phyloP scores from a whole-genome alignment of 495 filamentous ascomycete genomes.

The Mytilinidion resinicola region DNA sequence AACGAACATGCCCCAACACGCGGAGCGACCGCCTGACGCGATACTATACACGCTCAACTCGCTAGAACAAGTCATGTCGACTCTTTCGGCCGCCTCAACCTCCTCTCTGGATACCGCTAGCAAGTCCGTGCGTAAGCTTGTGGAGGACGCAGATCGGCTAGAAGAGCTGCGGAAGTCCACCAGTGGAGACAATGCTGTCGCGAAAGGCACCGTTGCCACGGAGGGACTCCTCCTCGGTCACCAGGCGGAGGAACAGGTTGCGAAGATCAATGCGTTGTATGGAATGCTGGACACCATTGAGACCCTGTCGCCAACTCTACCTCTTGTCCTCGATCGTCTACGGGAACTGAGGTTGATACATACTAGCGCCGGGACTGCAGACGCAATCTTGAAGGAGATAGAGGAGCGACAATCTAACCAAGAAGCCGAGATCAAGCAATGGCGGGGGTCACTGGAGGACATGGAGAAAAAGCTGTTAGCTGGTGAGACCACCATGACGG shows the following conservation, averaged over 20 bases:
- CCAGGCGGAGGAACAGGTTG: constrained; percentile 46
- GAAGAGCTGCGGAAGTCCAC: constrained; percentile 60
- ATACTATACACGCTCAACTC: constrained; percentile 74
- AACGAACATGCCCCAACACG: constrained; percentile 57
- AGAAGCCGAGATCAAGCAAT: constrained; percentile 73
- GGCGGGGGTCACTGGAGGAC: constrained; percentile 74
- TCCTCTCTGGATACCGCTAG: constrained; percentile 68
- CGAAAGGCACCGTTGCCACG: not conserved
- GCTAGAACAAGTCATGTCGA: constrained; percentile 65
- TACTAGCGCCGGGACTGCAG: constrained; percentile 77
- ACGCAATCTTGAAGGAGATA: constrained; percentile 66
- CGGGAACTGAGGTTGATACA: constrained; percentile 79
- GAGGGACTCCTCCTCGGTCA: constrained; percentile 7
- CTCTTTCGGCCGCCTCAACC: constrained; percentile 56
- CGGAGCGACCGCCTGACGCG: constrained; percentile 50
- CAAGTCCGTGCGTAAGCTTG: constrained; percentile 64
- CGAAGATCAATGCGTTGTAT: constrained; percentile 91
- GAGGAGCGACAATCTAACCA: constrained; percentile 79
- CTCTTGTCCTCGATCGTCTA: constrained; percentile 77
- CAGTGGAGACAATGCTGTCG: constrained; percentile 28
- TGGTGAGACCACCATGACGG: constrained; percentile 60
- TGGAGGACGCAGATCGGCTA: constrained; percentile 72
- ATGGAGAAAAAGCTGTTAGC: constrained; percentile 67
- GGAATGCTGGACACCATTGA: constrained; percentile 85
- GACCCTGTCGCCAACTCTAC: constrained; percentile 74